Percentiles rank a stretch among this genome's conserved stretches.
These are phyloP conservation scores for Tardiomyces blankii DNA, from an alignment of 1,139 yeast species.

Conservation along the genomic window DNA sequence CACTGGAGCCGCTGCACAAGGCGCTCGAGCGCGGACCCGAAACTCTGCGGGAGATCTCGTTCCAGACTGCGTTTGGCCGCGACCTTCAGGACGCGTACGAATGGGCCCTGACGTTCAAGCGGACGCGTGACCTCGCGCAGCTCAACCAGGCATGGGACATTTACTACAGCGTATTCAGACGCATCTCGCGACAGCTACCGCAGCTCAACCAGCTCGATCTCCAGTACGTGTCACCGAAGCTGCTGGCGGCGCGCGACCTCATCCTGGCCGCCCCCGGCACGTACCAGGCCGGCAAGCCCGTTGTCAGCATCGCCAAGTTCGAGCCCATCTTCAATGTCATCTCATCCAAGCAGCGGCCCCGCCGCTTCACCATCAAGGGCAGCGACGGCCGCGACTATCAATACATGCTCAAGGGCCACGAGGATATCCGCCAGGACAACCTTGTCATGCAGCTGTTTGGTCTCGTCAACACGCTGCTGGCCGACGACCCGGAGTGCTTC, in stretches of 20 bases:
- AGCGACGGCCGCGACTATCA: conserved; percentile 87
- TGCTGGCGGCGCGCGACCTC: conserved; percentile 66
- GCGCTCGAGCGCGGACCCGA: conserved; percentile 53
- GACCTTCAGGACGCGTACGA: conserved; percentile 89
- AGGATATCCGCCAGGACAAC: conserved; percentile 95
- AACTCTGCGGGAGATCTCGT: conserved; percentile 85
- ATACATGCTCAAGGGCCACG: conserved; percentile 85
- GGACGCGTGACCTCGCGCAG: conserved; percentile 78
- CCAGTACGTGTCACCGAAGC: conserved; percentile 87
- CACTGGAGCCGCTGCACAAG: conserved; percentile 79
- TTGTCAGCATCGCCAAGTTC: conserved; percentile 59
- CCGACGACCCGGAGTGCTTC: conserved; percentile 91
- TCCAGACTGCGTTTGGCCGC: conserved; percentile 87
- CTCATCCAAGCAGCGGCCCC: conserved; percentile 91
- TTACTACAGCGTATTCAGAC: conserved; percentile 84
- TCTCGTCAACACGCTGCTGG: conserved; percentile 77
- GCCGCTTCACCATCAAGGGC: conserved; percentile 69
- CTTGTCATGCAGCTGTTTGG: conserved; percentile 97
- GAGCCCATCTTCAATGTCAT: conserved; percentile 84
- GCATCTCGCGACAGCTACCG: conserved; percentile 81
- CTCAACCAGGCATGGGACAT: conserved; percentile 97
- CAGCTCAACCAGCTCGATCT: conserved; percentile 78
- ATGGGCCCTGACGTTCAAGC: conserved; percentile 79
- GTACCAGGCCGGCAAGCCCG: conserved; percentile 73
- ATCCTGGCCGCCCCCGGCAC: conserved; percentile 94